Conservation (phyloP, 495 filamentous ascomycete genomes). For the Penicillium bovifimosum region DNA sequence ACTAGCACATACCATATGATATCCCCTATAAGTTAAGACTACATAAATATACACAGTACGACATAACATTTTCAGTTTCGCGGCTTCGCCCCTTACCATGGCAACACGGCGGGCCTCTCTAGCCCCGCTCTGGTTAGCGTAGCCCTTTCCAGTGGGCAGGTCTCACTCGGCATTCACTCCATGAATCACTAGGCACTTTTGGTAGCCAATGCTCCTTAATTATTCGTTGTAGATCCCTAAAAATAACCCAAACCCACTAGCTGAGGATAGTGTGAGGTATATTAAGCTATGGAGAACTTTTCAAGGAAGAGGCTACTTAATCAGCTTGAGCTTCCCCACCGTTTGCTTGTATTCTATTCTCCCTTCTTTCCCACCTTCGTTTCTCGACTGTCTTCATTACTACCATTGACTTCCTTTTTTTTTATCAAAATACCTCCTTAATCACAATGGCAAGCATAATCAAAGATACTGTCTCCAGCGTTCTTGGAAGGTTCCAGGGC, state of each 20-base stretch:
- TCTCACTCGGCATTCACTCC: slow-evolving; percentile 5
- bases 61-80: not conserved
- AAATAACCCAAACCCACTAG: slow-evolving; percentile 18
- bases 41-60: not conserved
- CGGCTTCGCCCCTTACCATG: not conserved
- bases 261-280: slow-evolving; percentile 11
- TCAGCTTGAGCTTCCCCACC: slow-evolving; percentile 24
- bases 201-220: not conserved
- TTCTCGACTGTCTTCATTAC: not conserved
- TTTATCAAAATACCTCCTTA: not conserved
- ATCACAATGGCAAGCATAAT: slow-evolving; percentile 41
- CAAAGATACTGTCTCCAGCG: slow-evolving; percentile 50
- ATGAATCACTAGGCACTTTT: slow-evolving; percentile 1
- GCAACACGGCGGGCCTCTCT: not conserved
- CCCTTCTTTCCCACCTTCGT: not conserved
- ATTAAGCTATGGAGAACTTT: not conserved
- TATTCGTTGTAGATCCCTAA: slow-evolving; percentile 14
- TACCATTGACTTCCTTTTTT: too few relatives aligned
- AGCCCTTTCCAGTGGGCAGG: slow-evolving; percentile 1
- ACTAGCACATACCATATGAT: not conserved
- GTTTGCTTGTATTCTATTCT: slow-evolving; percentile 16
- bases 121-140: slow-evolving; percentile 2
- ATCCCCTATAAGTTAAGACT: not conserved
- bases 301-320: slow-evolving; percentile 2
- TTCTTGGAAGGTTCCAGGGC: slow-evolving; percentile 53